A percentile compares a stretch with the other conserved stretches of the same genome.
Evolutionary conservation across 306 rosid species (phyloP).

Genomic region (Casuarina equisetifolia): DNA sequence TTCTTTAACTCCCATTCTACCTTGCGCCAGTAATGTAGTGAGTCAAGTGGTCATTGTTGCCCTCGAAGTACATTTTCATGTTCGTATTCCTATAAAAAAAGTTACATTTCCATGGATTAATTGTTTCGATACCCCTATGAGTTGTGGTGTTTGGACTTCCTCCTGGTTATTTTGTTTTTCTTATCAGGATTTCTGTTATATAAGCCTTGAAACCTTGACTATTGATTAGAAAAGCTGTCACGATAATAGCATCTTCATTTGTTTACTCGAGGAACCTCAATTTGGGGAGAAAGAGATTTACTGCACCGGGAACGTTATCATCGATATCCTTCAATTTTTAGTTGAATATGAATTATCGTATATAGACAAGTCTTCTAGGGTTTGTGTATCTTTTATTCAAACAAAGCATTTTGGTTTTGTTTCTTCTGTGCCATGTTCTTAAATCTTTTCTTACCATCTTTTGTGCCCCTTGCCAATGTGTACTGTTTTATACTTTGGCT

Average conservation of each 20-base stretch:
- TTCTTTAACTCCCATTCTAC: neutral
- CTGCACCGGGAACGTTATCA: neutral
- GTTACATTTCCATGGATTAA: neutral
- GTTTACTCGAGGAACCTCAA: neutral
- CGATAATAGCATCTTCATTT: neutral
- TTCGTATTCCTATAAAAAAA: neutral
- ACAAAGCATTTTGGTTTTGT: neutral
- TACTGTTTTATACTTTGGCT: neutral
- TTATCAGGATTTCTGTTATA: neutral
- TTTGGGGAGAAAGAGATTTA: neutral
- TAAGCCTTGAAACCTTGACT: neutral
- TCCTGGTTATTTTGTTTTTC: neutral
- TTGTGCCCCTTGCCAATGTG: neutral
- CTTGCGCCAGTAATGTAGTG: neutral
- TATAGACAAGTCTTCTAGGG: neutral
- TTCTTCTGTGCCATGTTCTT: neutral
- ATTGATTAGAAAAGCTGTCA: neutral
- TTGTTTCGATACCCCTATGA: neutral
- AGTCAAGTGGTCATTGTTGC: neutral
- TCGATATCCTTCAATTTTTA: neutral
- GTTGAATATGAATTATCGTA: neutral
- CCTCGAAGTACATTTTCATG: neutral
- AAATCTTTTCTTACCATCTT: neutral
- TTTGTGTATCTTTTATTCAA: neutral
- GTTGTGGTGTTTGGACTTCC: neutral